A percentile compares a stretch with the other conserved stretches of the same genome.
Evolutionary conservation across 2,329 filamentous ascomycete species (phyloP).

Genomic region (Taxawa tesnikishii): DNA sequence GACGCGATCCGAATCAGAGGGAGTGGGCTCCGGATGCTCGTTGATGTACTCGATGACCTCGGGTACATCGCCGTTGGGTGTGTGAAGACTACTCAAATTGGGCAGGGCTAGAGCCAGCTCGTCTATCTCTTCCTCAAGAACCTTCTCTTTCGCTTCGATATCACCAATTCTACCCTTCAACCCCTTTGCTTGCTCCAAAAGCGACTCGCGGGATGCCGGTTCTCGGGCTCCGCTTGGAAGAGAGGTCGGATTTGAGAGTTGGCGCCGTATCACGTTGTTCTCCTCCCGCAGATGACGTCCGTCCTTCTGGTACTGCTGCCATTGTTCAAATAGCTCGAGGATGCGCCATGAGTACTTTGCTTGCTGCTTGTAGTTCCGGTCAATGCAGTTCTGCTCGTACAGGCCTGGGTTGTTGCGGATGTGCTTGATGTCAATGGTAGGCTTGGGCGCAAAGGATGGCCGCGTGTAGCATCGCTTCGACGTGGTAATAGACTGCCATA

Average conservation of each 20-base stretch:
- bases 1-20: conserved; percentile 27
- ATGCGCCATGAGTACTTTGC: conserved; percentile 41
- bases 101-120: conserved; percentile 66
- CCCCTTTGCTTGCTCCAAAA: conserved; percentile 51
- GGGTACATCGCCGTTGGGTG: conserved; percentile 58
- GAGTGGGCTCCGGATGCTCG: conserved; percentile 39
- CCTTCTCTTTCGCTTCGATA: conserved; percentile 51
- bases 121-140: conserved; percentile 54
- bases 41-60: conserved; percentile 68
- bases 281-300: conserved; percentile 51
- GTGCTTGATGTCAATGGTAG: conserved; percentile 71
- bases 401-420: conserved; percentile 76
- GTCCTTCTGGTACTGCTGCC: conserved; percentile 41
- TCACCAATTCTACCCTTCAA: conserved; percentile 51
- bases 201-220: conserved; percentile 30
- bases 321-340: conserved; percentile 33
- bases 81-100: conserved; percentile 68
- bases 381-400: conserved; percentile 70
- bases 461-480: conserved; percentile 29
- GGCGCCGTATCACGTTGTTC: conserved; percentile 45
- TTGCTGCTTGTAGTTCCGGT: conserved; percentile 64
- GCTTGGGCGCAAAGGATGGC: conserved; percentile 64
- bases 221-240: conserved; percentile 8
- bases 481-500: background rate
- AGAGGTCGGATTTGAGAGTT: conserved; percentile 9